Percentiles rank a stretch among this genome's conserved stretches.
These are phyloP conservation scores for Albifimbria verrucaria DNA, from an alignment of 2,329 filamentous ascomycete species.

Conservation along the genomic window DNA sequence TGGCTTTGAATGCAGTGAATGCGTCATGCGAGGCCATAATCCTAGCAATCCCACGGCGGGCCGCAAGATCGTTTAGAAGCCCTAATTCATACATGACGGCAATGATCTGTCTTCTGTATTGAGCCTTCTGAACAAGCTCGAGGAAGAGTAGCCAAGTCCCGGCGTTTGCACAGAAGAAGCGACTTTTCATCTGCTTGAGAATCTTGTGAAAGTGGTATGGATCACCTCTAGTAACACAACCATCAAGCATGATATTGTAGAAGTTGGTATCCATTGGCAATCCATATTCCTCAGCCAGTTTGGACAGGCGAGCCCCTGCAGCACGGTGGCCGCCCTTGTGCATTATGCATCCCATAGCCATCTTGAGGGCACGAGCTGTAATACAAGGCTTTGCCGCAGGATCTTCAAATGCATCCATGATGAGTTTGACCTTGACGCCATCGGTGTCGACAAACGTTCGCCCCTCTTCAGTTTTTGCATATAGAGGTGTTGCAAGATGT, in stretches of 20 bases:
- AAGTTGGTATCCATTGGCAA: conserved; percentile 42
- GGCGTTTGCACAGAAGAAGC: conserved; percentile 37
- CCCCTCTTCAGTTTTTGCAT: conserved; percentile 13
- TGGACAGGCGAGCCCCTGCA: conserved; percentile 31
- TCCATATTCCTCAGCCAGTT: conserved; percentile 30
- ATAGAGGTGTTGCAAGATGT: conserved; percentile 30
- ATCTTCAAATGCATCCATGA: conserved; percentile 37
- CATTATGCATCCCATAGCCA: conserved; percentile 40
- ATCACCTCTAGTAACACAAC: conserved; percentile 36
- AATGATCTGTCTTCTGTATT: conserved; percentile 44
- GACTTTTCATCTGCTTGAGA: conserved; percentile 37
- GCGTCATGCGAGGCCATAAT: conserved; percentile 42
- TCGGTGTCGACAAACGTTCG: conserved; percentile 25
- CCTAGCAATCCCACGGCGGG: conserved; percentile 34
- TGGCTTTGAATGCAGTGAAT: conserved; percentile 35
- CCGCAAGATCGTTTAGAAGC: conserved; percentile 34
- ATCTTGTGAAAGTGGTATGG: conserved; percentile 36
- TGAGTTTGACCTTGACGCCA: conserved; percentile 32
- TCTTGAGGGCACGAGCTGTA: conserved; percentile 37
- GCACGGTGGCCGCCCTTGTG: conserved; percentile 31
- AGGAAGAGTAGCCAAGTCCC: conserved; percentile 48
- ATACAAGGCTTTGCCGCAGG: conserved; percentile 27
- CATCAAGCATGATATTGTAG: conserved; percentile 45
- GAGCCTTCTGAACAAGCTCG: conserved; percentile 55
- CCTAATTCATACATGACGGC: conserved; percentile 43